Evolutionary conservation across 257 asterid genomes (phyloP).

Genomic region (Primulina eburnea): DNA sequence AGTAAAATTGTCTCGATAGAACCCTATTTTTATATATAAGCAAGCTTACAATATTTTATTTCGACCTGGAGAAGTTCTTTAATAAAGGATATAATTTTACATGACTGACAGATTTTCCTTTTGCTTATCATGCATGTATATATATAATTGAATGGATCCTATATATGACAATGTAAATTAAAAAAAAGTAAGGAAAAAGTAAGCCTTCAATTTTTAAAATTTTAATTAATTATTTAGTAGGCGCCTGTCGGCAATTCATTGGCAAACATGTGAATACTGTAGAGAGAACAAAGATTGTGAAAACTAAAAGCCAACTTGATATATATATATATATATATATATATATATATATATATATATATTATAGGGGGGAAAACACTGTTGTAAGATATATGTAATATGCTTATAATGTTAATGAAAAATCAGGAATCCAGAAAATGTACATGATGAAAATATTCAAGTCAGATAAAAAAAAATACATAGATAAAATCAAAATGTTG

Average conservation of each 20-base stretch:
- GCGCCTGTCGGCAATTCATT: constrained; percentile 19
- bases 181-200: constrained; percentile 11
- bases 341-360: background rate
- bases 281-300: no score
- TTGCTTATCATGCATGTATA: background rate
- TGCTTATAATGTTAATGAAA: no score
- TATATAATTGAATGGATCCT: background rate
- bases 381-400: no score
- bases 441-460: no score
- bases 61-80: background rate
- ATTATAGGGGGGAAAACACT: no score
- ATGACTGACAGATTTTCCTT: background rate
- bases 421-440: no score
- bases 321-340: background rate
- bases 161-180: constrained; percentile 7
- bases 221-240: background rate
- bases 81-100: background rate
- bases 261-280: background rate
- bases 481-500: no score
- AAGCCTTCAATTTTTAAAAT: background rate
- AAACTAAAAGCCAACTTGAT: background rate
- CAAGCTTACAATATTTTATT: background rate
- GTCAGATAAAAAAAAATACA: no score
- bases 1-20: no score
- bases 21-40: background rate